Base-by-base conservation (phyloP, 2,329 filamentous ascomycete species). In the Aquanectria penicillioides region DNA sequence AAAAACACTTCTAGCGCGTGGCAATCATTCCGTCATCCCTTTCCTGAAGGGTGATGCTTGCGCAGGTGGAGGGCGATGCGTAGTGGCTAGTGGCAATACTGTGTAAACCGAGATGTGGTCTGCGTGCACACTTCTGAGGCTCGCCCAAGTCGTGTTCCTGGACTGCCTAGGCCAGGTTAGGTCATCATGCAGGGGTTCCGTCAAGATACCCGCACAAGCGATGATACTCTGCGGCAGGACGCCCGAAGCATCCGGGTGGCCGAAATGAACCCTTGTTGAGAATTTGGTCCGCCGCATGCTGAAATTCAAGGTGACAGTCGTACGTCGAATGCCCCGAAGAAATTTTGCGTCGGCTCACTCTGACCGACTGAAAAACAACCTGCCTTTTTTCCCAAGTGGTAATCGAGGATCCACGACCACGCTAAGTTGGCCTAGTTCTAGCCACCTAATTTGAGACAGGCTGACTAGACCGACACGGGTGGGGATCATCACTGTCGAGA, bases 361-460 rank as follows among this genome's bases (percentile, higher is more conserved):
- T 22, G 12, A 29, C 11, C 20, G 7, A n/a, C 13, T 18, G n/a
- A 28, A 48, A 31, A 28, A 18, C 23, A 48, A 40, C 15, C 29
- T 25, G 23, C 13, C 33, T n/a, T 36, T 44, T 43, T 43, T 11
- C 28, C 52, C 43, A n/a, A n/a, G 49, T 61, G 38, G 57, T 55
- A 49, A 48, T 62, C 48, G 59, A 49, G 61, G 56, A 56, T 63
- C 47, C 43, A 54, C 48, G 50, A 47, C 57, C 52, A 40, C 63
- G 65, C 66, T 69, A 66, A 37, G 59, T 52, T 53, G 40, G 47
- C 51, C 54, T 40, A 37, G 44, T 59, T 26, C 48, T 53, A 58
- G 53, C 49, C 60, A 52, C 55, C 61, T 49, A 60, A 62, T 63
- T 40, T 18, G 31, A 63, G 63, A 36, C 53, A 64, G 57, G 59